Conservation (phyloP, 331 rosid species). For the Quercus phellos region DNA sequence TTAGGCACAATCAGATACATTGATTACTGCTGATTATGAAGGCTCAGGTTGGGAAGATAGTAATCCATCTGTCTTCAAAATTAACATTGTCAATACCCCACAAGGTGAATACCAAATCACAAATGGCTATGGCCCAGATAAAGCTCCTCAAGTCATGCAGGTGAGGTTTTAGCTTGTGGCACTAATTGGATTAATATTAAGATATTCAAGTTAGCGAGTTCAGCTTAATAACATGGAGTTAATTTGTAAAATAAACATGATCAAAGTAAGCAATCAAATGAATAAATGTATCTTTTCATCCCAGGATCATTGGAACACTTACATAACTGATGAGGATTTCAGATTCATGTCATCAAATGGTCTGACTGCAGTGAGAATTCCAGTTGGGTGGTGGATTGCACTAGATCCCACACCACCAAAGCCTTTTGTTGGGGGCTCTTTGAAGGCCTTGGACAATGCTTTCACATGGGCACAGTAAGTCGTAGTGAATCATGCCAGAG, state of each 20-base stretch:
- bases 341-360: constrained; percentile 57
- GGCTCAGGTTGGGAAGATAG: constrained; percentile 51
- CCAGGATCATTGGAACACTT: constrained; percentile 57
- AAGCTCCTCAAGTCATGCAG: constrained; percentile 51
- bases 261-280: not conserved
- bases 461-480: constrained; percentile 69
- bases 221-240: not conserved
- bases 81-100: constrained; percentile 33
- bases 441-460: constrained; percentile 49
- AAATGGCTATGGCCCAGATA: constrained; percentile 59
- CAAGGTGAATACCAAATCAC: constrained; percentile 67
- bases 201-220: not conserved
- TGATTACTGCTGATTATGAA: constrained; percentile 37
- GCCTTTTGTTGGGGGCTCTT: constrained; percentile 64
- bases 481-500: not conserved
- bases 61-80: constrained; percentile 53
- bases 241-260: not conserved
- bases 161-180: constrained; percentile 13
- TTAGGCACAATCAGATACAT: constrained; percentile 38
- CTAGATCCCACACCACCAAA: constrained; percentile 61
- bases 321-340: constrained; percentile 62
- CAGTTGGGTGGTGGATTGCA: constrained; percentile 77
- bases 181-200: not conserved
- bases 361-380: constrained; percentile 56
- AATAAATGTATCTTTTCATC: not conserved